Conservation (phyloP, 148 eudicot species). For the Camellia lanceoleosa region DNA sequence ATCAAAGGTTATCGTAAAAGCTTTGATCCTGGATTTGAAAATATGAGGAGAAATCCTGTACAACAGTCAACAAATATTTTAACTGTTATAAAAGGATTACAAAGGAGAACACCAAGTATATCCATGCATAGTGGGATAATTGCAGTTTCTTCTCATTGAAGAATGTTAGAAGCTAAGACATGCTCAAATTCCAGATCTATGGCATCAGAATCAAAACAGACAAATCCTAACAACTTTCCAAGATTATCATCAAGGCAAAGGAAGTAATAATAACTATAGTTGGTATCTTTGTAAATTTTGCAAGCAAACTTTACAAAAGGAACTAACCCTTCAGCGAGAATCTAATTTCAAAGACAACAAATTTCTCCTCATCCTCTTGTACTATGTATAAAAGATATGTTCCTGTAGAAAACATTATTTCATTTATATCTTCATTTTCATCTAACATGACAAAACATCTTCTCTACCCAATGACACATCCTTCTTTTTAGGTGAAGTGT, state of each 20-base stretch:
- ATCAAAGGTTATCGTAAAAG: slow-evolving; percentile 15
- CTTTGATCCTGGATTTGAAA: slow-evolving; percentile 2
- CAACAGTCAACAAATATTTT: not conserved
- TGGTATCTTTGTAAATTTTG: not conserved
- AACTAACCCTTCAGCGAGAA: not conserved
- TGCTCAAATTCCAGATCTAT: not conserved
- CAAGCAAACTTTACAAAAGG: not conserved
- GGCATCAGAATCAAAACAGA: not conserved
- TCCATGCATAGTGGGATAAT: not conserved
- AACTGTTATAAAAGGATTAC: not conserved
- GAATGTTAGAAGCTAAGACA: not conserved
- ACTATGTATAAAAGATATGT: too few species aligned
- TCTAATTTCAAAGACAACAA: too few species aligned
- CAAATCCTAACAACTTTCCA: not conserved
- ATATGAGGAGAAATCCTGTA: slow-evolving; percentile 22
- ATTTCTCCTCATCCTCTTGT: too few species aligned
- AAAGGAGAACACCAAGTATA: not conserved
- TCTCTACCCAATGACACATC: too few species aligned
- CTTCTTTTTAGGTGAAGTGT: too few species aligned
- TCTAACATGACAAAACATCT: too few species aligned
- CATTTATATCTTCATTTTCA: too few species aligned
- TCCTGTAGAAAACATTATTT: too few species aligned
- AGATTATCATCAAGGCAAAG: not conserved
- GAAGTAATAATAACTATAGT: not conserved
- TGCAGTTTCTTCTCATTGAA: too few species aligned